Evolutionary conservation across 768 basidiomycete species (phyloP).

Genomic region (Russula earlei): DNA sequence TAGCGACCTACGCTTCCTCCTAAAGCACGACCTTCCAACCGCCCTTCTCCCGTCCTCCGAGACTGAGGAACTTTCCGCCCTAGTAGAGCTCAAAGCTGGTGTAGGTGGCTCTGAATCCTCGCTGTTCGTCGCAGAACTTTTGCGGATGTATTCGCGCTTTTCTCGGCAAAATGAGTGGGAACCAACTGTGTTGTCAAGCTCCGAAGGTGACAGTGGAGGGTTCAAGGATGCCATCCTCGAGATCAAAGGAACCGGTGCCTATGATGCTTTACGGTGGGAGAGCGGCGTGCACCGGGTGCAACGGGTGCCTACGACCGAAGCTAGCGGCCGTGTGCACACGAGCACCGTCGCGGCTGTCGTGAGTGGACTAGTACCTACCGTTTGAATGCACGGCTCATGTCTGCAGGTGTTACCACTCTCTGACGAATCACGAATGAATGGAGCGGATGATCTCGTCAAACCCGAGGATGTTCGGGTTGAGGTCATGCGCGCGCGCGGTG

Average conservation of each 20-base stretch:
- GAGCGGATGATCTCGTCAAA: conserved; percentile 55
- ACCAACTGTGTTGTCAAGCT: conserved; percentile 47
- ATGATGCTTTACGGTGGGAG: conserved; percentile 78
- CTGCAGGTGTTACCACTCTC: conserved; percentile 76
- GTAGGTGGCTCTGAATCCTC: conserved; percentile 87
- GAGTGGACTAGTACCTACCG: conserved; percentile 24
- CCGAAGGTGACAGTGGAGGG: conserved; percentile 52
- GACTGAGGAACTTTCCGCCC: conserved; percentile 58
- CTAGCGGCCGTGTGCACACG: conserved; percentile 82
- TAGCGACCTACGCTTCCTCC: conserved; percentile 16
- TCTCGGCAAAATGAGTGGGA: conserved; percentile 53
- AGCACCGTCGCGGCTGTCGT: conserved; percentile 86
- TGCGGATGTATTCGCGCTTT: conserved; percentile 74
- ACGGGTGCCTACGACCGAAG: conserved; percentile 84
- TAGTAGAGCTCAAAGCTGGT: conserved; percentile 87
- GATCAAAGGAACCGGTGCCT: conserved; percentile 67
- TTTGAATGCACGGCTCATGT: neutral
- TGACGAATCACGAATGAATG: conserved; percentile 44
- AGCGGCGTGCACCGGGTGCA: conserved; percentile 96
- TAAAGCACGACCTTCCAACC: conserved; percentile 45
- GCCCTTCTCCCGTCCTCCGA: conserved; percentile 66
- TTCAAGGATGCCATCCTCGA: conserved; percentile 74
- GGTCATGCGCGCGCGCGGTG: conserved; percentile 94
- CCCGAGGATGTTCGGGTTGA: conserved; percentile 86
- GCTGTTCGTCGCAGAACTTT: conserved; percentile 67